phyloP scores from a whole-genome alignment of 2,329 filamentous ascomycete genomes.

The Pyrenochaeta sp. region DNA sequence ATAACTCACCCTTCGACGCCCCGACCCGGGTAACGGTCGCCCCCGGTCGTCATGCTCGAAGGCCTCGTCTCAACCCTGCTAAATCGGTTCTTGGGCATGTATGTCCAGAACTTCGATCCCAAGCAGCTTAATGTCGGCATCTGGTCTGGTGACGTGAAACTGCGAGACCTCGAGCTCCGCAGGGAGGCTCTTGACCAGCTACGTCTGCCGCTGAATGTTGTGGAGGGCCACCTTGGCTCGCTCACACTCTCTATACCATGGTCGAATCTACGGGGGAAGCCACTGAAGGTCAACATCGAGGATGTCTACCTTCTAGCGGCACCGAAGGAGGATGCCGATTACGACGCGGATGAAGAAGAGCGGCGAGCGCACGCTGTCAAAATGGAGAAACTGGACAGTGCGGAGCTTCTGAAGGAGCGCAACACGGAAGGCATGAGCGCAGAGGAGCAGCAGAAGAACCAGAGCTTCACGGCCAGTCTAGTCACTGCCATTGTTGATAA shows the following conservation, averaged over 20 bases:
- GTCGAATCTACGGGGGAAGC: slow-evolving; percentile 94
- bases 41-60: slow-evolving; percentile 82
- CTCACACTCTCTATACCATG: slow-evolving; percentile 94
- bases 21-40: slow-evolving; percentile 78
- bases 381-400: slow-evolving; percentile 98
- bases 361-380: slow-evolving; percentile 88
- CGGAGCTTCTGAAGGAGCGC: slow-evolving; percentile 90
- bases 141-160: slow-evolving; percentile 97
- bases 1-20: slow-evolving; percentile 40
- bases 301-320: slow-evolving; percentile 96
- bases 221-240: slow-evolving; percentile 91
- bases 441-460: slow-evolving; percentile 96
- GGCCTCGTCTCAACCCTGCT: slow-evolving; percentile 95
- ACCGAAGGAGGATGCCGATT: slow-evolving; percentile 93
- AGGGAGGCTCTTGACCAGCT: slow-evolving; percentile 97
- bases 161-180: slow-evolving; percentile 89
- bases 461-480: slow-evolving; percentile 95
- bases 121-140: slow-evolving; percentile 98
- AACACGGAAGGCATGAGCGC: slow-evolving; percentile 91
- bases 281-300: slow-evolving; percentile 93
- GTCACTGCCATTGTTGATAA: slow-evolving; percentile 98
- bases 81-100: slow-evolving; percentile 99
- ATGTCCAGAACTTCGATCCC: slow-evolving; percentile 99
- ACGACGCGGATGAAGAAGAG: slow-evolving; percentile 92
- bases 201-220: slow-evolving; percentile 93